These are phyloP conservation scores for Coprinopsis cinerea DNA, from an alignment of 768 basidiomycete genomes.

Conservation along the genomic window DNA sequence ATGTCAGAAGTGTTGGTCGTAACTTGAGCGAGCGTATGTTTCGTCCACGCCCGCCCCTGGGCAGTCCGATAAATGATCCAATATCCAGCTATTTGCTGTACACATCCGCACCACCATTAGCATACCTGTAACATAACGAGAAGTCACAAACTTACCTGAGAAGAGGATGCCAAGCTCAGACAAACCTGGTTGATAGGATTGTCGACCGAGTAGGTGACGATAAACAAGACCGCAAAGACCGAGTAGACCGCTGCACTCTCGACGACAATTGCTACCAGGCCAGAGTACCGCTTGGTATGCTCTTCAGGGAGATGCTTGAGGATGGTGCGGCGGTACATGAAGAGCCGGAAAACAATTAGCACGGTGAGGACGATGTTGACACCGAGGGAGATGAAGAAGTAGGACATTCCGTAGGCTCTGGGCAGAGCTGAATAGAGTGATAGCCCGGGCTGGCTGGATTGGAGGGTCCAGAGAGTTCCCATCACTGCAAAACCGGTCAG, in stretches of 20 bases:
- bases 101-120: too few relatives aligned
- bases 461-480: slow-evolving; percentile 38
- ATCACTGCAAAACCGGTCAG: slow-evolving; percentile 22
- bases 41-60: slow-evolving; percentile 38
- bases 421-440: slow-evolving; percentile 33
- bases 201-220: slow-evolving; percentile 33
- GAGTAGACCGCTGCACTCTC: slow-evolving; percentile 43
- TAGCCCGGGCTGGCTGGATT: slow-evolving; percentile 34
- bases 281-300: slow-evolving; percentile 30
- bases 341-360: slow-evolving; percentile 31
- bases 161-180: slow-evolving; percentile 26
- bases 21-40: slow-evolving; percentile 20
- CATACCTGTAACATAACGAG: neutral
- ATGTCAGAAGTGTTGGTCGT: too few relatives aligned
- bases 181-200: slow-evolving; percentile 37
- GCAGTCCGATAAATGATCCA: slow-evolving; percentile 44
- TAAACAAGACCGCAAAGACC: slow-evolving; percentile 32
- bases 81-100: slow-evolving; percentile 39
- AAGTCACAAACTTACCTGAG: slow-evolving; percentile 24
- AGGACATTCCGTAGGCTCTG: slow-evolving; percentile 30
- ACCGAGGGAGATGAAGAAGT: slow-evolving; percentile 33
- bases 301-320: slow-evolving; percentile 26
- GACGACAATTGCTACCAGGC: slow-evolving; percentile 31
- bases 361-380: slow-evolving; percentile 36
- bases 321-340: slow-evolving; percentile 26